These are phyloP conservation scores for Gaeumannomyces tritici DNA, from an alignment of 2,329 filamentous ascomycete species.

Conservation along the genomic window DNA sequence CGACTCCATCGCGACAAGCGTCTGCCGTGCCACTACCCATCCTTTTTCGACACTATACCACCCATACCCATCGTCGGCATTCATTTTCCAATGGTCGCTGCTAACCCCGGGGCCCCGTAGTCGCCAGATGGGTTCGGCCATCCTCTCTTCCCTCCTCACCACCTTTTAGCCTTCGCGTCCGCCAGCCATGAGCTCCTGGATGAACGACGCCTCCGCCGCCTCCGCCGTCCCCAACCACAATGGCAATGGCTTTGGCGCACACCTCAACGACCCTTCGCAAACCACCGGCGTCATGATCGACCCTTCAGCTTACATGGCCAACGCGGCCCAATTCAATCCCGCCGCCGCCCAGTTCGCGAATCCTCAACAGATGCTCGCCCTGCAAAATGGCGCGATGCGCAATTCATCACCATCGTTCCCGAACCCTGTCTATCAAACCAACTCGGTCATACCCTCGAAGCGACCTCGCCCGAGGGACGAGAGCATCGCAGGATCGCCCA, in stretches of 20 bases:
- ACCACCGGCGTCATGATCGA: slow-evolving; percentile 52
- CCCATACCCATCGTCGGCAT: slow-evolving; percentile 31
- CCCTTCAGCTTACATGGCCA: slow-evolving; percentile 53
- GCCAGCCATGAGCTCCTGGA: slow-evolving; percentile 61
- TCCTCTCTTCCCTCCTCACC: slow-evolving; percentile 6
- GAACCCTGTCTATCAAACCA: slow-evolving; percentile 73
- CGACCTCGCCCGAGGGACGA: slow-evolving; percentile 74
- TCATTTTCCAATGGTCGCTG: slow-evolving; percentile 26
- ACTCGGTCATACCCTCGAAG: slow-evolving; percentile 82
- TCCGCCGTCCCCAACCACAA: slow-evolving; percentile 51
- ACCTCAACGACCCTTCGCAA: slow-evolving; percentile 48
- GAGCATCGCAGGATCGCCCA: slow-evolving; percentile 72
- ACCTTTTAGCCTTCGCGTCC: slow-evolving; percentile 18
- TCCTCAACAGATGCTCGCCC: slow-evolving; percentile 47
- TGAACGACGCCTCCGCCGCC: slow-evolving; percentile 49
- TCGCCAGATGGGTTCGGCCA: slow-evolving; percentile 35
- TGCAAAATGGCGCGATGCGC: slow-evolving; percentile 78
- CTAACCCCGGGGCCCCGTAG: slow-evolving; percentile 24
- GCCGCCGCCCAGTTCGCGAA: slow-evolving; percentile 44
- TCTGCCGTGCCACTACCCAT: slow-evolving; percentile 37
- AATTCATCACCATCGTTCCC: slow-evolving; percentile 73
- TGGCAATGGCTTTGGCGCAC: slow-evolving; percentile 54
- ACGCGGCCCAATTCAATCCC: slow-evolving; percentile 49
- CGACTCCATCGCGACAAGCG: slow-evolving; percentile 34
- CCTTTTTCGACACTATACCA: slow-evolving; percentile 21